Evolutionary conservation across 306 rosid genomes (phyloP).

Genomic region (Vigna angularis): DNA sequence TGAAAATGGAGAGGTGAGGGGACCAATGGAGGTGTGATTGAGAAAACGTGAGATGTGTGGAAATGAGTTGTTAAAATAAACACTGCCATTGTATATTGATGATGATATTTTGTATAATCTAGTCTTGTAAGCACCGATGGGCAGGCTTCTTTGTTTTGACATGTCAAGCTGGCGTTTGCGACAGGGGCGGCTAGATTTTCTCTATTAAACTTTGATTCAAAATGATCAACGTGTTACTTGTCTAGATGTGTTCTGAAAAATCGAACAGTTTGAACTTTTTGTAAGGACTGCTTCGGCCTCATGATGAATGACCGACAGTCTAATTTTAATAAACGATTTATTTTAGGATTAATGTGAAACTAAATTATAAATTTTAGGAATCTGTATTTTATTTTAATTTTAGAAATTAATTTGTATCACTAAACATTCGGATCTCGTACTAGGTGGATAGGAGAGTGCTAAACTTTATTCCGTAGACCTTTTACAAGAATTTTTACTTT

Average conservation of each 20-base stretch:
- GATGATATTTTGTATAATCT: not conserved
- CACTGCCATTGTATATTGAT: not conserved
- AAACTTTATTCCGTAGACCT: no score
- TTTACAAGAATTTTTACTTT: no score
- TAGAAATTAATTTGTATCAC: no score
- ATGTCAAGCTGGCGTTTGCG: not conserved
- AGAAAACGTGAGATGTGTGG: not conserved
- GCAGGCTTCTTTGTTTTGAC: not conserved
- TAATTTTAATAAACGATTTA: no score
- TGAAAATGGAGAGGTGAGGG: not conserved
- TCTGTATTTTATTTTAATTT: no score
- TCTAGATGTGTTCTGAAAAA: not conserved
- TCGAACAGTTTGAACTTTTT: not conserved
- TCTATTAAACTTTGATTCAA: not conserved
- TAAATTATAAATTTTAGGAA: no score
- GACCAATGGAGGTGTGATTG: slow-evolving; percentile 1
- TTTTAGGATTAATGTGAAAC: no score
- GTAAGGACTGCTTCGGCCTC: not conserved
- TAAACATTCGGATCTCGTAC: not conserved
- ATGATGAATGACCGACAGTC: not conserved
- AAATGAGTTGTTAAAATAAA: not conserved
- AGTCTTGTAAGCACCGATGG: not conserved
- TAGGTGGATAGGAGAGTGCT: not conserved
- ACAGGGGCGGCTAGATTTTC: not conserved
- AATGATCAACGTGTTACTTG: not conserved